A percentile compares a stretch with the other conserved stretches of the same genome.
phyloP scores from a whole-genome alignment of 2,329 filamentous ascomycete species.

The Alternaria sp. region DNA sequence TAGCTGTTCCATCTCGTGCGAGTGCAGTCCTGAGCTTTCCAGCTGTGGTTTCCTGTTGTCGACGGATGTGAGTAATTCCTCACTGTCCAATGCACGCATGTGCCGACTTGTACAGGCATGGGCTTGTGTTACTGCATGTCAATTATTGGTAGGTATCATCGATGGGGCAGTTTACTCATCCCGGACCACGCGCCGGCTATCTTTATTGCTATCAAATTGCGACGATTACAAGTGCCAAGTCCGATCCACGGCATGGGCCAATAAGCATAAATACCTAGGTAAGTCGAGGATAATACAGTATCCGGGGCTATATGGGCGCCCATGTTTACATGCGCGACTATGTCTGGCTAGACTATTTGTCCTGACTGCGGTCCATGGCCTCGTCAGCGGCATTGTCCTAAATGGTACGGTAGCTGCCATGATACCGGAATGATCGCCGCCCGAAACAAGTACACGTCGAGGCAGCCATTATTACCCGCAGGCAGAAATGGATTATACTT shows the following conservation, averaged over 20 bases:
- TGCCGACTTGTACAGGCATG: background rate
- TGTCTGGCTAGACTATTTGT: background rate
- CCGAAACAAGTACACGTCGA: background rate
- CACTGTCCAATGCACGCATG: background rate
- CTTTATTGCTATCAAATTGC: conserved; percentile 10
- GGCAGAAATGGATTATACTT: background rate
- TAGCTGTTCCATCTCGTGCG: conserved; percentile 17
- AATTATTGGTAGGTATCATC: background rate
- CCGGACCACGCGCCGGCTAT: conserved; percentile 5
- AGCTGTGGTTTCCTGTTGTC: background rate
- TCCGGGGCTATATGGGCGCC: background rate
- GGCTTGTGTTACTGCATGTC: background rate
- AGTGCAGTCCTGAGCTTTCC: background rate
- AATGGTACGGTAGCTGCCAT: background rate
- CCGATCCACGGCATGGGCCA: background rate
- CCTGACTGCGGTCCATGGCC: background rate
- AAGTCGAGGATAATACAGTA: conserved; percentile 4
- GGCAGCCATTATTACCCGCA: background rate
- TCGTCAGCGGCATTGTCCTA: background rate
- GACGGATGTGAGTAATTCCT: background rate
- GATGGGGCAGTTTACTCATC: background rate
- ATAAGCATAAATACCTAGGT: background rate
- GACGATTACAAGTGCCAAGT: conserved; percentile 6
- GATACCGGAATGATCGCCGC: background rate
- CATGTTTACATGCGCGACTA: conserved; percentile 4